phyloP scores from a whole-genome alignment of 345 rosid species.

The Hibiscus tridactylites region DNA sequence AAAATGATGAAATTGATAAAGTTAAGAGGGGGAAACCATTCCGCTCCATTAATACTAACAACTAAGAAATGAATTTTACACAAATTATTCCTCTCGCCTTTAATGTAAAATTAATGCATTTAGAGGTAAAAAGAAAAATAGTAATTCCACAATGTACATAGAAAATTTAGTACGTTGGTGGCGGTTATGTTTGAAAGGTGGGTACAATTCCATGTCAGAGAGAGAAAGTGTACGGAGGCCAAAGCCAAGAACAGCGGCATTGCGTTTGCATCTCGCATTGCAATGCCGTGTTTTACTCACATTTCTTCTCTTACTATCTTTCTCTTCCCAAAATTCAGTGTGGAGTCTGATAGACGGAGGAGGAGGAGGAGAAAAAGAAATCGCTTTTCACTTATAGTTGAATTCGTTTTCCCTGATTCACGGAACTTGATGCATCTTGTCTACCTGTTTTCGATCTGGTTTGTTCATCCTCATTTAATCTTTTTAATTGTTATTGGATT shows the following conservation, averaged over 20 bases:
- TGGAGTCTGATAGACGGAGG: not conserved
- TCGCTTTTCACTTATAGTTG: not conserved
- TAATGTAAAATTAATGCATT: not conserved
- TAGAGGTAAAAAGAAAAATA: conserved; percentile 4
- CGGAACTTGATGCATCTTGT: not conserved
- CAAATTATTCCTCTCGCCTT: too few relatives aligned
- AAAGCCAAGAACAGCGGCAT: not conserved
- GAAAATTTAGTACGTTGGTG: conserved; percentile 1
- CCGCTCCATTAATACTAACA: too few relatives aligned
- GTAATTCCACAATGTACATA: not conserved
- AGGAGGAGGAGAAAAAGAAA: not conserved
- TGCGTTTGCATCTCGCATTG: not conserved
- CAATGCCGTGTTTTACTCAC: not conserved
- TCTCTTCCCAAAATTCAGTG: not conserved
- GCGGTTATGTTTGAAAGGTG: conserved; percentile 29
- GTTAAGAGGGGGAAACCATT: too few relatives aligned
- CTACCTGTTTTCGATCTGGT: not conserved
- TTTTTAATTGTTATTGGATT: not conserved
- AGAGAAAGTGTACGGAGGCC: not conserved
- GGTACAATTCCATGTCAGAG: conserved; percentile 16
- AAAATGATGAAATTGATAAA: too few relatives aligned
- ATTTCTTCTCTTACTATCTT: conserved; percentile 7
- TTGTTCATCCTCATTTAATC: not conserved
- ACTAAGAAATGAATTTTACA: too few relatives aligned
- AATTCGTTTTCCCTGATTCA: not conserved